Evolutionary conservation across 2,329 filamentous ascomycete species (phyloP).

Genomic region (Byssochlamys sp.): DNA sequence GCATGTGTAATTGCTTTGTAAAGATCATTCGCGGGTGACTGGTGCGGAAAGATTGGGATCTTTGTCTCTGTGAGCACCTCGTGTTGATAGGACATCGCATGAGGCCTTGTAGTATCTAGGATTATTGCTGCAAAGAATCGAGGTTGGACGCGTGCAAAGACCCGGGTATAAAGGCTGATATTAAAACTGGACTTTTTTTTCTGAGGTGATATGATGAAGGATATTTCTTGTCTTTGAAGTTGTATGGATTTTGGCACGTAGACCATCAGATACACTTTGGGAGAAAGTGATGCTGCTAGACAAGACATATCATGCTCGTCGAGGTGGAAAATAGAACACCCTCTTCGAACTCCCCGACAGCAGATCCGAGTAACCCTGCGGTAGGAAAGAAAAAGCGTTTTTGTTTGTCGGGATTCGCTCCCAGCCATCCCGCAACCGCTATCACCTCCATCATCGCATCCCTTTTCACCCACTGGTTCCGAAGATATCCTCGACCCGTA

Average conservation of each 20-base stretch:
- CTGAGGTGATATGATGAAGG: not conserved
- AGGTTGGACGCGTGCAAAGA: not conserved
- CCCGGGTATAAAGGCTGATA: not conserved
- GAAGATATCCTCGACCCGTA: constrained; percentile 15
- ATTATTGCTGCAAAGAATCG: not conserved
- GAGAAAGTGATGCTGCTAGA: constrained; percentile 20
- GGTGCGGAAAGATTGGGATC: not conserved
- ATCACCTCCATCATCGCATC: constrained; percentile 28
- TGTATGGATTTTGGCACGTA: constrained; percentile 26
- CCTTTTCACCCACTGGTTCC: constrained; percentile 13
- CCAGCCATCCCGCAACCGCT: constrained; percentile 15
- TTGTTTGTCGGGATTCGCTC: constrained; percentile 10
- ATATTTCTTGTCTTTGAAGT: constrained; percentile 9
- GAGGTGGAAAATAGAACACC: constrained; percentile 13
- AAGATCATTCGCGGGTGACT: not conserved
- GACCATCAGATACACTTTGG: constrained; percentile 27
- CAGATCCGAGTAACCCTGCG: constrained; percentile 19
- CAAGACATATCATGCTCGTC: constrained; percentile 19
- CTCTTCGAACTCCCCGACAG: constrained; percentile 16
- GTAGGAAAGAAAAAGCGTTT: constrained; percentile 21
- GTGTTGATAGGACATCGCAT: not conserved
- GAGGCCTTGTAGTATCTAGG: not conserved
- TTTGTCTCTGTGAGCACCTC: not conserved
- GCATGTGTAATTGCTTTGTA: not conserved
- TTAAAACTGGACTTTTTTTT: not conserved